phyloP scores from a whole-genome alignment of 176 grass and related monocot species.

The Guadua angustifolia region DNA sequence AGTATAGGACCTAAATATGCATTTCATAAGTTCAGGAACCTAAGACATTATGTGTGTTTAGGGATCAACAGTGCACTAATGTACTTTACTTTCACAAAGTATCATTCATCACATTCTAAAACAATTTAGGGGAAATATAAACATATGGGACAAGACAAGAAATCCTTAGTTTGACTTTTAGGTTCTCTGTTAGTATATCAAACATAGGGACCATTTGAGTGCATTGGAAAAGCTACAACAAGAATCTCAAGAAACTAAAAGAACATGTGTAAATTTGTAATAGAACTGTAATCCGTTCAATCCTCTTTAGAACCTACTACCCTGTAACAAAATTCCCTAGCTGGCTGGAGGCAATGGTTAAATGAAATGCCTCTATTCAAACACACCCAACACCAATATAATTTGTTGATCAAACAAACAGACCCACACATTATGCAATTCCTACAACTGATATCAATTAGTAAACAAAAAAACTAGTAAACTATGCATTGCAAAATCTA shows the following conservation, averaged over 20 bases:
- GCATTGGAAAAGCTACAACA: neutral
- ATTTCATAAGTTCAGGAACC: neutral
- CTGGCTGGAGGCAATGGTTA: neutral
- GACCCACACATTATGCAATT: neutral
- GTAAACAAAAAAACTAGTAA: neutral
- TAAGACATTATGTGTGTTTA: neutral
- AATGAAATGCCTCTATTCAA: neutral
- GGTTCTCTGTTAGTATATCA: neutral
- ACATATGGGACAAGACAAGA: neutral
- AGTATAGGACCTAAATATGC: neutral
- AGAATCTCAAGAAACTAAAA: neutral
- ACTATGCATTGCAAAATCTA: neutral
- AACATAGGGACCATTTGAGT: neutral
- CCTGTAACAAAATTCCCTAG: neutral
- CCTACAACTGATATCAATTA: neutral
- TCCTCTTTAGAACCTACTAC: neutral
- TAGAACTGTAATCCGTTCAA: neutral
- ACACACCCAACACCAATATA: neutral
- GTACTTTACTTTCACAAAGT: neutral
- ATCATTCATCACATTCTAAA: neutral
- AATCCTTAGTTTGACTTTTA: neutral
- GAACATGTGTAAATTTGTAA: neutral
- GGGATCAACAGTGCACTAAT: neutral
- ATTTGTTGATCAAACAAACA: neutral
- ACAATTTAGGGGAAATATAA: neutral